A percentile compares a stretch with the other conserved stretches of the same genome.
phyloP scores from a whole-genome alignment of 257 asterid genomes.

The Solanum bulbocastanum region DNA sequence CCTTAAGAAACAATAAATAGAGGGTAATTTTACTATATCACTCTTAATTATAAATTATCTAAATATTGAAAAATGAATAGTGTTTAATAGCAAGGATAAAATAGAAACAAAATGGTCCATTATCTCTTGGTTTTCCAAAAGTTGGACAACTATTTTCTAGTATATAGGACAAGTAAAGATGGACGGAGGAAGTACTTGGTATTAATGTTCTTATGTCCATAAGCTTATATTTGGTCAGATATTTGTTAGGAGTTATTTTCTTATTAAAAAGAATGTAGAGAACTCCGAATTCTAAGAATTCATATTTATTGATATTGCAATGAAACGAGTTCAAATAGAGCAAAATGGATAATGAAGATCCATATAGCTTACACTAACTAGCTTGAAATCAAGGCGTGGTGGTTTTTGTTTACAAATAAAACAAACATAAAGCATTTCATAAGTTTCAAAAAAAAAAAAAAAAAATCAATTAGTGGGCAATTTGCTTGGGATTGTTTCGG shows the following conservation, averaged over 20 bases:
- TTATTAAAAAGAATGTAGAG: neutral
- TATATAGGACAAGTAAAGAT: neutral
- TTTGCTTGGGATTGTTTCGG: neutral
- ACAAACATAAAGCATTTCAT: neutral
- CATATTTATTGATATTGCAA: neutral
- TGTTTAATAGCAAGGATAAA: neutral
- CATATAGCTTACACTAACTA: neutral
- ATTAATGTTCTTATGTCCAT: neutral
- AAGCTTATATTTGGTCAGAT: neutral
- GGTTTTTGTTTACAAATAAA: neutral
- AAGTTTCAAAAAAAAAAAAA: neutral
- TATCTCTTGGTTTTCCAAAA: neutral
- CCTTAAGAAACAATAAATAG: too few relatives aligned
- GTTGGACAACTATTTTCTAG: too few relatives aligned
- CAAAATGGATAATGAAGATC: neutral
- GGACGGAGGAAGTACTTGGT: neutral
- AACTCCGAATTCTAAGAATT: neutral
- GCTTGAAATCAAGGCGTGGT: neutral
- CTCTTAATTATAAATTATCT: too few relatives aligned
- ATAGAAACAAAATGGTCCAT: neutral
- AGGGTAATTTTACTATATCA: too few relatives aligned
- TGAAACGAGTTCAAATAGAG: neutral
- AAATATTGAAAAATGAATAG: neutral
- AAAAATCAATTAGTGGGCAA: neutral
- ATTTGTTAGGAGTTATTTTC: neutral